Conservation (phyloP, 23 red algal species). For the Gracilaria domingensis region DNA sequence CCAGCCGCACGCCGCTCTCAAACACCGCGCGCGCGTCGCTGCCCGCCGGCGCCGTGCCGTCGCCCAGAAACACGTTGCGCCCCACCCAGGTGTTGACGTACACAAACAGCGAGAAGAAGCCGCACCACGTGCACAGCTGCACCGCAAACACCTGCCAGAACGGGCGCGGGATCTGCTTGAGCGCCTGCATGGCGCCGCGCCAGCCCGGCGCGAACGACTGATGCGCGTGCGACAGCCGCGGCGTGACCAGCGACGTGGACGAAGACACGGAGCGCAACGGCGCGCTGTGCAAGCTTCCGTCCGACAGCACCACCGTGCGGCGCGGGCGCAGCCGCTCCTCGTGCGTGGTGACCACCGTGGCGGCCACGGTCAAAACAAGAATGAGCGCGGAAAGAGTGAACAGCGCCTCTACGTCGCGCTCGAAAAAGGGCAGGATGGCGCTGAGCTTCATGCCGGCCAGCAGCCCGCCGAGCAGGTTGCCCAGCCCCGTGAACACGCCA, state of each 20-base stretch:
- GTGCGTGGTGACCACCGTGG: constrained; percentile 45
- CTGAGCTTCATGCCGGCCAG: constrained; percentile 29
- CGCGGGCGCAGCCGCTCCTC: constrained; percentile 54
- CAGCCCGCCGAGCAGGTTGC: constrained; percentile 86
- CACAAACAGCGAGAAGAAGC: constrained; percentile 94
- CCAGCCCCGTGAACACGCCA: constrained; percentile 76
- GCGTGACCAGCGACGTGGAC: not conserved
- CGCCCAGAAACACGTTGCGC: constrained; percentile 81
- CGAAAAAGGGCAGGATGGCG: constrained; percentile 40
- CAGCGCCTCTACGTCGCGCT: constrained; percentile 72
- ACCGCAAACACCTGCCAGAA: constrained; percentile 95
- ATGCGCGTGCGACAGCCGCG: constrained; percentile 6
- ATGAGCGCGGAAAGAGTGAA: constrained; percentile 77
- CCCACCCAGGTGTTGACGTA: constrained; percentile 94
- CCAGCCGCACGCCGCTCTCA: constrained; percentile 88
- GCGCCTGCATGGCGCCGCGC: constrained; percentile 19
- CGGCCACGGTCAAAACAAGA: constrained; percentile 54
- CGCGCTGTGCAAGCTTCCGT: not conserved
- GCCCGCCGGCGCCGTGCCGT: constrained; percentile 51
- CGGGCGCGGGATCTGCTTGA: constrained; percentile 55
- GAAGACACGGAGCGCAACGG: not conserved
- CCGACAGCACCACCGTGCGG: not conserved
- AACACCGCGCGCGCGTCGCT: constrained; percentile 57
- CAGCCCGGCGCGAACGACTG: constrained; percentile 28
- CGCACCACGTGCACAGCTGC: constrained; percentile 94